Evolutionary conservation across 345 rosid genomes (phyloP), one percentile per base, ranked within the genome.

Genomic region (Euphorbia pulcherrima): DNA sequence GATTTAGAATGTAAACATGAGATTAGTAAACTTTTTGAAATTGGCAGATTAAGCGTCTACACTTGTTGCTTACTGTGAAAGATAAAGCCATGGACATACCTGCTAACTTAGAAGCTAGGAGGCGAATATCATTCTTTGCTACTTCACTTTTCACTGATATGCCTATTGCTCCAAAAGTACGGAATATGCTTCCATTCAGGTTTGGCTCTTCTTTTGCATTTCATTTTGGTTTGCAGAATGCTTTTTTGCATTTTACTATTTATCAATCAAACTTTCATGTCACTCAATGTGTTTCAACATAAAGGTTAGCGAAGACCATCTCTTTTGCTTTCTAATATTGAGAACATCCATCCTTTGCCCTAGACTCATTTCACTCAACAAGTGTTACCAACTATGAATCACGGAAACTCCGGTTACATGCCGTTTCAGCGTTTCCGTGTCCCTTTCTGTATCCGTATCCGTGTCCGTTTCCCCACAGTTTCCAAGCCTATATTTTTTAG

Each of bases 151-250:
- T 93, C 77, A 88, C 87, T 86, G 86, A 85, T 80, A 89, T 93
- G 90, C 97, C 97, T 0, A 73, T 64, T 48, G 90, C 98, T 75
- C 98, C 98, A 6, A 83, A 86, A 85, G 94, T 89, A 60, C 79
- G 86, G 72, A 84, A 83, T 73, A 93, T 93, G 98, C 77, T 90
- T 72, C 90, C 98, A 41, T 90, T 93, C 94, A 93, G 97, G 97
- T 93, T 59, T 68, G 79, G 62, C 67, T 76, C 41, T 53, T 67
- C 24, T 72, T 74, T 26, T 69, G 57, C 40, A 14, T 20, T 20
- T 64, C 6, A 62, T 54, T 18, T 74, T 64, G 53, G 54, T 74
- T 62, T 65, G 27, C 27, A 27, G 65, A 46, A 26, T 24, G 56
- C 8, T 35, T 9, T n/a, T 61, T 52, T 56, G 39, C 29, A 48